Conservation (phyloP, 306 rosid genomes). For the Lagenaria siceraria region DNA sequence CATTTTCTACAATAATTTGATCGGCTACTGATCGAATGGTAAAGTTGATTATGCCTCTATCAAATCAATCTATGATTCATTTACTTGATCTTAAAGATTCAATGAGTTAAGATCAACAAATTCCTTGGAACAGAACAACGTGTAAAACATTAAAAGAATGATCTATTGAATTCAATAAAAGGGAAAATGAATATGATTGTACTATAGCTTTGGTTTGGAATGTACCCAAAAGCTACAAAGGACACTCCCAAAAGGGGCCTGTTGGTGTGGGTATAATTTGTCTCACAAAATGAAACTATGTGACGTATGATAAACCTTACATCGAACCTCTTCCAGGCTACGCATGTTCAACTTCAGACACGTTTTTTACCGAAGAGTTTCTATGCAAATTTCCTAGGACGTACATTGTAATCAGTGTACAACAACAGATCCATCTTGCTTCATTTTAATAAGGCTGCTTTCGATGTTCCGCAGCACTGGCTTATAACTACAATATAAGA, state of each 20-base stretch:
- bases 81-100: neutral
- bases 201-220: neutral
- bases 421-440: constrained; percentile 50
- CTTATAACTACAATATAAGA: constrained; percentile 36
- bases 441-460: constrained; percentile 59
- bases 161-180: neutral
- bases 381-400: neutral
- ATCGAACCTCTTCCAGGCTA: neutral
- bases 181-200: neutral
- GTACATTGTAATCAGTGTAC: constrained; percentile 22
- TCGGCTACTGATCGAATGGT: neutral
- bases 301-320: neutral
- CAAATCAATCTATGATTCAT: neutral
- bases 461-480: constrained; percentile 85
- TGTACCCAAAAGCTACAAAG: neutral
- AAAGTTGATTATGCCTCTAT: neutral
- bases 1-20: neutral
- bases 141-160: neutral
- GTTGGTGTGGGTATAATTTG: neutral
- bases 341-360: neutral
- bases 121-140: neutral
- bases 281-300: neutral
- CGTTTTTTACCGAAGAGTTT: neutral
- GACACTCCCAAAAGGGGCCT: neutral
- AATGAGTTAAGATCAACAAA: neutral